These are phyloP conservation scores for Cenococcum geophilum DNA, from an alignment of 495 filamentous ascomycete genomes.

Conservation along the genomic window DNA sequence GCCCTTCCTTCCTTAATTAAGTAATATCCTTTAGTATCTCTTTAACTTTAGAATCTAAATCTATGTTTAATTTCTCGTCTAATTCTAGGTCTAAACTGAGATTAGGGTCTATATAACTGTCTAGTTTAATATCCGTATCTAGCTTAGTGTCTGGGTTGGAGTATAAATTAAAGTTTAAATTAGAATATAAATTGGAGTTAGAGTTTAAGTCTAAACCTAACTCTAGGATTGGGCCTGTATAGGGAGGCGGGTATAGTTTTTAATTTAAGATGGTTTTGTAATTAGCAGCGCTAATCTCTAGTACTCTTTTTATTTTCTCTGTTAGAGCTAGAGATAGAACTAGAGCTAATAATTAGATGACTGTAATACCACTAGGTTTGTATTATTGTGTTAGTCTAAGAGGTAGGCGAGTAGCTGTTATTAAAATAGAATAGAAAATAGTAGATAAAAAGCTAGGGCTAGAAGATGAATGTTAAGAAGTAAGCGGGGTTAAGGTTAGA, in stretches of 20 bases:
- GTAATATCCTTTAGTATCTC: conserved; percentile 12
- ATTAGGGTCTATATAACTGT: not conserved
- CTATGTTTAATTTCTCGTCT: not conserved
- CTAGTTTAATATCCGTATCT: not conserved
- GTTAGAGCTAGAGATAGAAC: not conserved
- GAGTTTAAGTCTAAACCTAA: not conserved
- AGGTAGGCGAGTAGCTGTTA: not conserved
- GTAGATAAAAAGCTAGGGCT: too few relatives aligned
- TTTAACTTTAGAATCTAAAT: conserved; percentile 8
- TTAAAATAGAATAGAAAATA: not conserved
- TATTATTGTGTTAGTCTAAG: not conserved
- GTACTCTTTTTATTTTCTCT: not conserved
- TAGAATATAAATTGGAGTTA: too few relatives aligned
- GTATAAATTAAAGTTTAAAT: too few relatives aligned
- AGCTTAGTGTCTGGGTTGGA: not conserved
- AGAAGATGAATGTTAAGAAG: too few relatives aligned
- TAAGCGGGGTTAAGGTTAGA: not conserved
- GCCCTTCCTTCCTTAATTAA: conserved; percentile 6
- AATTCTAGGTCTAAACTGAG: not conserved
- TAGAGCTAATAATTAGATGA: not conserved
- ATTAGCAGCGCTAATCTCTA: too few relatives aligned
- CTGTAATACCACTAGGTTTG: not conserved
- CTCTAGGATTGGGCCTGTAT: not conserved
- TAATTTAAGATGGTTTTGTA: conserved; percentile 1
- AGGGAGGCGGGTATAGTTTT: not conserved